Conservation (phyloP, 2,329 filamentous ascomycete genomes). For the Purpureocillium takamizusanense region DNA sequence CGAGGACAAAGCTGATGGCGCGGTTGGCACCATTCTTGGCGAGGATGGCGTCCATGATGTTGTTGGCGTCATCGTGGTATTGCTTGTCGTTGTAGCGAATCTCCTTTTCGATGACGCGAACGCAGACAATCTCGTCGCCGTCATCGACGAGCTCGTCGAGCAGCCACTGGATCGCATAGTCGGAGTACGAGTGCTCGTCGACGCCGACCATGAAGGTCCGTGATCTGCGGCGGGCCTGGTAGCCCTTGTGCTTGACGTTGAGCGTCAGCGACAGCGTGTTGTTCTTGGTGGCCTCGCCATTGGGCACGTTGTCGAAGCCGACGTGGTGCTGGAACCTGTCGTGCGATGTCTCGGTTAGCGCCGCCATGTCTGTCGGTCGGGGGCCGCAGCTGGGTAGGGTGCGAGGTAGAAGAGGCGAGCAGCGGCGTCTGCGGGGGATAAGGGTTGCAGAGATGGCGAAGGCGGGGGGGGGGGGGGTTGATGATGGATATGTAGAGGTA, state of each 20-base stretch:
- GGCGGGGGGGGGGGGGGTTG: too few species aligned
- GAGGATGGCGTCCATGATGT: conserved; percentile 67
- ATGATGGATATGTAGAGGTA: too few species aligned
- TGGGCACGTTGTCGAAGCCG: conserved; percentile 50
- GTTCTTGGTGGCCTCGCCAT: conserved; percentile 48
- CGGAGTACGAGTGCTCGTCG: conserved; percentile 85
- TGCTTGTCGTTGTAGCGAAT: conserved; percentile 58
- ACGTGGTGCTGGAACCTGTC: conserved; percentile 51
- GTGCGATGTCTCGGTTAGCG: conserved; percentile 31
- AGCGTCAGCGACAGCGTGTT: conserved; percentile 66
- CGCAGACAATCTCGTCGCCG: conserved; percentile 85
- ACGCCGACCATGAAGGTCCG: conserved; percentile 86
- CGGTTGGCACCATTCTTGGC: conserved; percentile 70
- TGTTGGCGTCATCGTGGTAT: conserved; percentile 68
- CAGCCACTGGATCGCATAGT: conserved; percentile 87
- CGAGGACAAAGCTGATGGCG: conserved; percentile 75
- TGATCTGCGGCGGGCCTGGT: conserved; percentile 69
- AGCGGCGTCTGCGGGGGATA: too few species aligned
- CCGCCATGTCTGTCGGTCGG: conserved; percentile 31
- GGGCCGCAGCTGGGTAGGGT: too few species aligned
- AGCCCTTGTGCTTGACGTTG: conserved; percentile 79
- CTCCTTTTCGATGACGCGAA: conserved; percentile 80
- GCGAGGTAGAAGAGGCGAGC: too few species aligned
- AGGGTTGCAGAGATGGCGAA: too few species aligned
- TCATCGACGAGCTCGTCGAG: conserved; percentile 88